Percentiles rank a stretch among this genome's conserved stretches.
Evolutionary conservation across 805 yeast genomes (phyloP).

Genomic region (Candida maris): DNA sequence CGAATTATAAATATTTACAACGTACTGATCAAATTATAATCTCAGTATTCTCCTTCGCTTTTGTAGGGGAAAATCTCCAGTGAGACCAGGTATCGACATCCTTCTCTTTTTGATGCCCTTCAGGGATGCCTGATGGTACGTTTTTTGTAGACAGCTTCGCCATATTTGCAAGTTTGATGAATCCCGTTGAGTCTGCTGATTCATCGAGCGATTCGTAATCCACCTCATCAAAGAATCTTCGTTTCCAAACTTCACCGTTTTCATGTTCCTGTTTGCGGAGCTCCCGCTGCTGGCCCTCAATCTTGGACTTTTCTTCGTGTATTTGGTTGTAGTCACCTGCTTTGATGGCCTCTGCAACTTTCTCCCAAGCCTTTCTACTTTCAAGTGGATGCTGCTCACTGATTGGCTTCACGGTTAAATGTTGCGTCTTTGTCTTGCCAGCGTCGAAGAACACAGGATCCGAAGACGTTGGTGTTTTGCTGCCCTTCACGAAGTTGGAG

Average conservation of each 20-base stretch:
- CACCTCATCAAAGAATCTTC: constrained; percentile 71
- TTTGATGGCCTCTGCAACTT: constrained; percentile 84
- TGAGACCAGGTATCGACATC: constrained; percentile 52
- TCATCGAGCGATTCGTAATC: constrained; percentile 33
- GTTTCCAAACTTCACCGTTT: constrained; percentile 64
- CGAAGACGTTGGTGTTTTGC: constrained; percentile 38
- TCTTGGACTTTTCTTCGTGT: constrained; percentile 65
- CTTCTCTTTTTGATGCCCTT: constrained; percentile 37
- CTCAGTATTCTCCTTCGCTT: constrained; percentile 51
- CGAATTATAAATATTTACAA: too few species aligned
- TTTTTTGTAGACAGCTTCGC: constrained; percentile 59
- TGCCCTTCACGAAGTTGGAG: constrained; percentile 61
- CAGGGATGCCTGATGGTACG: constrained; percentile 61
- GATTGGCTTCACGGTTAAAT: constrained; percentile 71
- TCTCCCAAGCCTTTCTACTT: constrained; percentile 83
- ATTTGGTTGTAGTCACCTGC: constrained; percentile 73
- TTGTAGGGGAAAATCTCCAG: constrained; percentile 63
- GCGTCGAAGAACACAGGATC: constrained; percentile 65
- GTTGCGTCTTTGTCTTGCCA: constrained; percentile 44
- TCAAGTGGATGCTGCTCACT: constrained; percentile 79
- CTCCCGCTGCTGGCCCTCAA: constrained; percentile 85
- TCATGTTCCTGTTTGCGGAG: constrained; percentile 70
- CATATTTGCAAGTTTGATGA: constrained; percentile 39
- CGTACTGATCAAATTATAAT: constrained; percentile 44
- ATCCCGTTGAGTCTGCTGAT: constrained; percentile 34